phyloP scores from a whole-genome alignment of 495 filamentous ascomycete genomes.

The Thozetella sp. region DNA sequence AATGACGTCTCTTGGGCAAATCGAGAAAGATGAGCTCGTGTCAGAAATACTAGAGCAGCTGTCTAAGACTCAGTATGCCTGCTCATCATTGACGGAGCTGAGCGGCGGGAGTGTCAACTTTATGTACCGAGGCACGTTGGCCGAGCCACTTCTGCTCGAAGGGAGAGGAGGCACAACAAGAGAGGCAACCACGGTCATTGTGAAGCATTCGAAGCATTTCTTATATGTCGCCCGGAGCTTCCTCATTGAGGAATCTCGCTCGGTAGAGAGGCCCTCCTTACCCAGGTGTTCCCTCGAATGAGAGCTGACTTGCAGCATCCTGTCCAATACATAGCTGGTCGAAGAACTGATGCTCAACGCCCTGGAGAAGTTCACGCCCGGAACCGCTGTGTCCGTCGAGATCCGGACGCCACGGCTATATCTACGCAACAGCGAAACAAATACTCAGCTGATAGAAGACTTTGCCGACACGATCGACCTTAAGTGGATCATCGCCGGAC shows the following conservation, averaged over 20 bases:
- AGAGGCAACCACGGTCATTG: conserved; percentile 29
- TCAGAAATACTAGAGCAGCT: background rate
- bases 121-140: conserved; percentile 47
- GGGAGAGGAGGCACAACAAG: background rate
- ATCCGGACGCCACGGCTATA: conserved; percentile 44
- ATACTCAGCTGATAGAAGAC: conserved; percentile 50
- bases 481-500: conserved; percentile 32
- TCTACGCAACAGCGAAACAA: conserved; percentile 32
- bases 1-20: no score
- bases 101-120: conserved; percentile 57
- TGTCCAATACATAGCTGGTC: conserved; percentile 4
- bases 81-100: conserved; percentile 40
- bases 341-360: conserved; percentile 14
- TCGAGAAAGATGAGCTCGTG: background rate
- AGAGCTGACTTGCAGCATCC: no score
- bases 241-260: conserved; percentile 42
- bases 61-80: conserved; percentile 41
- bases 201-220: conserved; percentile 50
- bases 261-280: conserved; percentile 34
- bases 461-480: conserved; percentile 42
- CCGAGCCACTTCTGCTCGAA: conserved; percentile 14
- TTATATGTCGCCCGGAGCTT: conserved; percentile 41
- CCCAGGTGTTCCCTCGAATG: no score
- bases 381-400: conserved; percentile 6
- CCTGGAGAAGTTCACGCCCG: background rate